A percentile compares a stretch with the other conserved stretches of the same genome.
These are phyloP conservation scores for Fusarium beomiforme DNA, from an alignment of 2,329 filamentous ascomycete species.

Conservation along the genomic window DNA sequence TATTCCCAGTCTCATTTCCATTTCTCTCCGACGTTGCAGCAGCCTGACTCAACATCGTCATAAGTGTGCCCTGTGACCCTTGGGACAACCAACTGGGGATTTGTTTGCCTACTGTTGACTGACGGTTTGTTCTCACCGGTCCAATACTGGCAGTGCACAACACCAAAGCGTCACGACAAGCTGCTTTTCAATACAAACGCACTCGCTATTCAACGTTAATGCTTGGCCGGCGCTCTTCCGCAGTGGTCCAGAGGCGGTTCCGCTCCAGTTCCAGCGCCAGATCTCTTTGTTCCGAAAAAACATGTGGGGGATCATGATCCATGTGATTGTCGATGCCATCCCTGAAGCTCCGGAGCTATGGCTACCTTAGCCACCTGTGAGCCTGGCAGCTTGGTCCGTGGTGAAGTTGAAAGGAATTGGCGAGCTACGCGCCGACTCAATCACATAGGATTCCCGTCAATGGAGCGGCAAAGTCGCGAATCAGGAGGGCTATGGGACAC, in stretches of 20 bases:
- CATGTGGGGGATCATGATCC: constrained; percentile 32
- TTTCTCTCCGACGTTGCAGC: constrained; percentile 18
- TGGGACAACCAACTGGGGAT: constrained; percentile 1
- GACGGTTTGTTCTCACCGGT: constrained; percentile 1
- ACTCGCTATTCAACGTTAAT: not conserved
- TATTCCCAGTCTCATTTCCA: constrained; percentile 37
- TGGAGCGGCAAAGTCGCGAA: constrained; percentile 4
- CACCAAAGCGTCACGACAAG: constrained; percentile 11
- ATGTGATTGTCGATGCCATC: constrained; percentile 32
- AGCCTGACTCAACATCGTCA: constrained; percentile 5
- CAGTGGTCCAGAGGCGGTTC: constrained; percentile 8
- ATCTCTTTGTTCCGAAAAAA: constrained; percentile 23
- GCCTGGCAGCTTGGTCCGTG: not conserved
- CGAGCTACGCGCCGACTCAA: not conserved
- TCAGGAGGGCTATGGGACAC: not conserved
- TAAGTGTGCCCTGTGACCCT: constrained; percentile 11
- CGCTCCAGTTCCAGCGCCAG: not conserved
- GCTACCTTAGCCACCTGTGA: not conserved
- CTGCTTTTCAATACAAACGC: not conserved
- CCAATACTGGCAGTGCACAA: not conserved
- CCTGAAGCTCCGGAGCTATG: constrained; percentile 7
- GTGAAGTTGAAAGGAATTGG: not conserved
- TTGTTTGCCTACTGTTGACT: not conserved
- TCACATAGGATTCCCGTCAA: not conserved
- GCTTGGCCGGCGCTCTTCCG: constrained; percentile 9